phyloP scores from a whole-genome alignment of 2,329 filamentous ascomycete species.

The Bipolaris oryzae region DNA sequence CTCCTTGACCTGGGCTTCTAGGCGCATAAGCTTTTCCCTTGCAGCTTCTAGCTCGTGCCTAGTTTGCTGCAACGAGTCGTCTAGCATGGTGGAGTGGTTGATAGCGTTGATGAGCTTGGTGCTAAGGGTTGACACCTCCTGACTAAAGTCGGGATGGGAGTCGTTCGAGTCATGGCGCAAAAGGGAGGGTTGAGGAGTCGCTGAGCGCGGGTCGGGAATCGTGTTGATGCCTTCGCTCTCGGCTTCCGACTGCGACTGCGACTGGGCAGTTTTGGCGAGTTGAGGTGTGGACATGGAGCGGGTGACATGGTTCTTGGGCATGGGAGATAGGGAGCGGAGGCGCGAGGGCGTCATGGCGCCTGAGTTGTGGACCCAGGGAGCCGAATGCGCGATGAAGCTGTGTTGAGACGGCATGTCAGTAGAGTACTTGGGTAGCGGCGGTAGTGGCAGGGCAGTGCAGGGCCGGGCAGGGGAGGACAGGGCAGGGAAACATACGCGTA shows the following conservation, averaged over 20 bases:
- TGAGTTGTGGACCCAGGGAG: slow-evolving; percentile 42
- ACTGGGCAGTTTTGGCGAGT: slow-evolving; percentile 36
- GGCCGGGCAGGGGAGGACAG: neutral
- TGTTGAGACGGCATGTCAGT: slow-evolving; percentile 18
- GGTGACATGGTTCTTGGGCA: slow-evolving; percentile 46
- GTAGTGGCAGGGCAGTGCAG: neutral
- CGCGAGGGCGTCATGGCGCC: slow-evolving; percentile 46
- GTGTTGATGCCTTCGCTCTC: slow-evolving; percentile 69
- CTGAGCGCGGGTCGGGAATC: slow-evolving; percentile 61
- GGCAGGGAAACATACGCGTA: slow-evolving; percentile 28
- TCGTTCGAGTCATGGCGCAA: slow-evolving; percentile 53
- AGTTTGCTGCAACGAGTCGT: slow-evolving; percentile 83
- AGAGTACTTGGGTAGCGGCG: neutral
- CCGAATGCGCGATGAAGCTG: slow-evolving; percentile 43
- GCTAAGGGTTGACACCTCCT: slow-evolving; percentile 86
- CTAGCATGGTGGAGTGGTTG: slow-evolving; percentile 90
- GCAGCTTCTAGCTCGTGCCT: slow-evolving; percentile 82
- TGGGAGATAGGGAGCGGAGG: slow-evolving; percentile 45
- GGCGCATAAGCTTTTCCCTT: slow-evolving; percentile 66
- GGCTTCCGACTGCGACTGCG: slow-evolving; percentile 50
- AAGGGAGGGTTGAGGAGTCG: slow-evolving; percentile 44
- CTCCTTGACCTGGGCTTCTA: slow-evolving; percentile 73
- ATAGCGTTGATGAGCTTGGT: slow-evolving; percentile 97
- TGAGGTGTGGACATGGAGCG: slow-evolving; percentile 48
- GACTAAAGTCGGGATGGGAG: slow-evolving; percentile 66